phyloP scores from a whole-genome alignment of 2,329 filamentous ascomycete genomes.

The Sporothrix humicola region DNA sequence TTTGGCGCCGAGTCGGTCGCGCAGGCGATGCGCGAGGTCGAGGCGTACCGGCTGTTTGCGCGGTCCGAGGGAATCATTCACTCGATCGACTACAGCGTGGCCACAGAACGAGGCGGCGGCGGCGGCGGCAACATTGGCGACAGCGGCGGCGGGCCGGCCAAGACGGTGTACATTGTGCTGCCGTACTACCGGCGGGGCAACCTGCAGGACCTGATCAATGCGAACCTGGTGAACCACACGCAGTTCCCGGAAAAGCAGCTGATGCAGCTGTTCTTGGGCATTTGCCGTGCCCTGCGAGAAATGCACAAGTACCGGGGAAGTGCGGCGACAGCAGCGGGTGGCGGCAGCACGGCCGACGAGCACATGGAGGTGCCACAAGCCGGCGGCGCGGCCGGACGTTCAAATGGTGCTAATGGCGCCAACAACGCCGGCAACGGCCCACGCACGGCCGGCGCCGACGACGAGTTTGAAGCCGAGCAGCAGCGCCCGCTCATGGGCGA shows the following conservation, averaged over 20 bases:
- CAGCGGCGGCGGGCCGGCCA: slow-evolving; percentile 64
- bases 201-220: slow-evolving; percentile 97
- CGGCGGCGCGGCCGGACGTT: slow-evolving; percentile 14
- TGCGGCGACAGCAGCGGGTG: slow-evolving; percentile 24
- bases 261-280: slow-evolving; percentile 89
- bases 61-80: slow-evolving; percentile 86
- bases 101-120: slow-evolving; percentile 68
- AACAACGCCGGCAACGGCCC: slow-evolving; percentile 41
- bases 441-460: slow-evolving; percentile 61
- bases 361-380: slow-evolving; percentile 58
- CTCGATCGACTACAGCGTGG: slow-evolving; percentile 80
- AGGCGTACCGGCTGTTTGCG: slow-evolving; percentile 90
- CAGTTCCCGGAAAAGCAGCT: slow-evolving; percentile 85
- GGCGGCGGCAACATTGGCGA: slow-evolving; percentile 57
- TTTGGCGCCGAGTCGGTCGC: slow-evolving; percentile 96
- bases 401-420: slow-evolving; percentile 44
- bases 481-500: slow-evolving; percentile 82
- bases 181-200: slow-evolving; percentile 96
- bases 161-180: slow-evolving; percentile 95
- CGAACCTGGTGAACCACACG: slow-evolving; percentile 94
- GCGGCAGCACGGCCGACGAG: slow-evolving; percentile 45
- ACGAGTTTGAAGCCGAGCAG: slow-evolving; percentile 68
- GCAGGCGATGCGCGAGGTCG: slow-evolving; percentile 94
- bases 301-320: slow-evolving; percentile 86
- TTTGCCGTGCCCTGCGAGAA: slow-evolving; percentile 82